A percentile compares a stretch with the other conserved stretches of the same genome.
phyloP scores from a whole-genome alignment of 306 rosid species.

The Acacia confusa region DNA sequence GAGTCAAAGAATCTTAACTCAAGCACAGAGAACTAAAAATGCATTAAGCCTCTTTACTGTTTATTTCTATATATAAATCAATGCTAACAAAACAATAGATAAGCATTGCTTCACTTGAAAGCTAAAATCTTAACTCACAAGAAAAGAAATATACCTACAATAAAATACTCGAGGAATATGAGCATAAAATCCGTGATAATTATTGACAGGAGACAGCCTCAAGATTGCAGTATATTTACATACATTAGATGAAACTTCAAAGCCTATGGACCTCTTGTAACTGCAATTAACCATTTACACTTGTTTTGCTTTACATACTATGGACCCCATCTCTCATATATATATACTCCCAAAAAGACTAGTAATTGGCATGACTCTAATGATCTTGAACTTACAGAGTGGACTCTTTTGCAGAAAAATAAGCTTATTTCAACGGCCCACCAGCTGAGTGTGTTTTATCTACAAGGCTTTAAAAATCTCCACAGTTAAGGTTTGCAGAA shows the following conservation, averaged over 20 bases:
- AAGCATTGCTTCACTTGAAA: neutral
- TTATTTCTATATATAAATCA: neutral
- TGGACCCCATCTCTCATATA: conserved; percentile 33
- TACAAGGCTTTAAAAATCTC: conserved; percentile 48
- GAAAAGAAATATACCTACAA: neutral
- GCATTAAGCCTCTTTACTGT: neutral
- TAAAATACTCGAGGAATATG: neutral
- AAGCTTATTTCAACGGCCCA: conserved; percentile 40
- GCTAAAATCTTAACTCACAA: neutral
- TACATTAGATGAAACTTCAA: conserved; percentile 35
- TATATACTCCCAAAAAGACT: conserved; percentile 31
- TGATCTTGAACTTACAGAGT: conserved; percentile 44
- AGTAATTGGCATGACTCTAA: conserved; percentile 27
- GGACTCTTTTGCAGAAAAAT: conserved; percentile 36
- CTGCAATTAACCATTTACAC: conserved; percentile 59
- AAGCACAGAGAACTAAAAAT: neutral
- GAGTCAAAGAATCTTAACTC: neutral
- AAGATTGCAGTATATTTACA: conserved; percentile 67
- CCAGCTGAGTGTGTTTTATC: conserved; percentile 52
- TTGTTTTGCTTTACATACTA: conserved; percentile 48
- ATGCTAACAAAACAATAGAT: neutral
- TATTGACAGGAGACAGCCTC: conserved; percentile 9
- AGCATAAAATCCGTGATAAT: neutral
- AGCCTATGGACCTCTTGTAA: conserved; percentile 33
- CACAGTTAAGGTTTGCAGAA: conserved; percentile 31